phyloP scores from a whole-genome alignment of 306 rosid genomes.

The Hippophae tibetana region DNA sequence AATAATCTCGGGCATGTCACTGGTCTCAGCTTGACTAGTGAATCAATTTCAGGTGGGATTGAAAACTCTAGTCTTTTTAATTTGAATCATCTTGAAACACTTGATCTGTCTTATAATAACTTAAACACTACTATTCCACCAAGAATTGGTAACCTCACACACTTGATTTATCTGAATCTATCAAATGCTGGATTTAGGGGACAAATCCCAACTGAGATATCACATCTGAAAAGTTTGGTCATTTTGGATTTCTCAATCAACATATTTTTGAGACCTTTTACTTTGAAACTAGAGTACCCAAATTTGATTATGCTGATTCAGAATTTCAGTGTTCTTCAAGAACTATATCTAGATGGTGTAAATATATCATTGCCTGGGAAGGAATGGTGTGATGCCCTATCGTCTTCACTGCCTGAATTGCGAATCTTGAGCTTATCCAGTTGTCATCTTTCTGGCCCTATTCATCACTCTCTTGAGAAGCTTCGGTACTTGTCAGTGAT shows the following conservation, averaged over 20 bases:
- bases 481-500: conserved; percentile 24
- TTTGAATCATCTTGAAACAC: not conserved
- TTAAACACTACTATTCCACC: conserved; percentile 10
- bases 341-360: conserved; percentile 44
- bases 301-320: conserved; percentile 8
- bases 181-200: not conserved
- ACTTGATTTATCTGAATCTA: conserved; percentile 14
- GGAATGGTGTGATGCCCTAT: conserved; percentile 32
- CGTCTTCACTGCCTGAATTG: conserved; percentile 20
- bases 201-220: conserved; percentile 26
- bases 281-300: conserved; percentile 11
- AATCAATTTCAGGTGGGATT: conserved; percentile 4
- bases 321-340: conserved; percentile 22
- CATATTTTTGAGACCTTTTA: rapidly evolving
- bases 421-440: conserved; percentile 22
- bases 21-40: conserved; percentile 10
- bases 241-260: conserved; percentile 21
- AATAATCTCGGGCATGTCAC: not conserved
- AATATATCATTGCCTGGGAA: conserved; percentile 27
- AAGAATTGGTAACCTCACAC: not conserved
- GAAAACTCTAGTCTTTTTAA: conserved; percentile 16
- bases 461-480: conserved; percentile 10
- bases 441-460: conserved; percentile 20
- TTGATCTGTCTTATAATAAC: conserved; percentile 7
- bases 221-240: conserved; percentile 13